Conservation (phyloP, 495 filamentous ascomycete genomes). For the Tuber microsphaerosporum region DNA sequence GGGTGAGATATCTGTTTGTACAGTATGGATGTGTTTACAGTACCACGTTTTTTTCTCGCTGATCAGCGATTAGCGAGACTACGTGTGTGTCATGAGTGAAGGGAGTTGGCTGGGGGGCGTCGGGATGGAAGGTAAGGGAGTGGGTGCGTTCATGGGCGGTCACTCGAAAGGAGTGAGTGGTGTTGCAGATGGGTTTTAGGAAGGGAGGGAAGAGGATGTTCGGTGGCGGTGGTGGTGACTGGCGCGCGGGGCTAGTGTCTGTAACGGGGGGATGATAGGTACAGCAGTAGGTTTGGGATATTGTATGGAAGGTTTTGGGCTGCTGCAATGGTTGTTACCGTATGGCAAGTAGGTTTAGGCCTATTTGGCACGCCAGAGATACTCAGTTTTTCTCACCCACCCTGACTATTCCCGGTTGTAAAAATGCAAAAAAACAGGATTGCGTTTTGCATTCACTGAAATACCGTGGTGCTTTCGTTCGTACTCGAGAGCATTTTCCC, state of each 20-base stretch:
- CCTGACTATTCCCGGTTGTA: no score
- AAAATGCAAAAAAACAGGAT: no score
- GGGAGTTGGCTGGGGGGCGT: background rate
- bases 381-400: no score
- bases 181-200: background rate
- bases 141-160: background rate
- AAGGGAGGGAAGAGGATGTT: background rate
- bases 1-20: background rate
- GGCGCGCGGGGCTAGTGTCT: background rate
- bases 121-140: background rate
- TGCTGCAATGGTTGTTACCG: background rate
- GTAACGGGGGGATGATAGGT: background rate
- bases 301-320: background rate
- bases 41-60: background rate
- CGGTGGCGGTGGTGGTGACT: background rate
- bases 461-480: no score
- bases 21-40: background rate
- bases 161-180: background rate
- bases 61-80: constrained; percentile 1
- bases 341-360: background rate
- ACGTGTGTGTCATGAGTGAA: background rate
- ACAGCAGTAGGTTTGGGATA: background rate
- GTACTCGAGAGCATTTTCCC: no score
- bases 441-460: no score
- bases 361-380: no score